Conservation (phyloP, 148 eudicot species). For the Heliamphora exappendiculata region DNA sequence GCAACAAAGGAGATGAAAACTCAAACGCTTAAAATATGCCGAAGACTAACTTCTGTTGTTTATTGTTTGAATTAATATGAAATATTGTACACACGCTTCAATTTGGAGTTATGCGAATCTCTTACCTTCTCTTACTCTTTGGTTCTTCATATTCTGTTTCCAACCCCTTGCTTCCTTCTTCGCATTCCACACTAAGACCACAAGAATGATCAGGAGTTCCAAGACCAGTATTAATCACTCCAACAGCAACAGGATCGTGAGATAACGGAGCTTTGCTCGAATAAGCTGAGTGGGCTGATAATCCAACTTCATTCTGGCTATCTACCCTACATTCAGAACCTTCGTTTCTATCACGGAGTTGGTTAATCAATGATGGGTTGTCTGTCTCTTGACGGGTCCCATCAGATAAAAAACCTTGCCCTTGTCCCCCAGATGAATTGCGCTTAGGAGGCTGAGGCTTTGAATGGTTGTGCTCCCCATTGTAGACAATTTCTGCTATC, state of each 20-base stretch:
- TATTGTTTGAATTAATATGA: not conserved
- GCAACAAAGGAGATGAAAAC: not conserved
- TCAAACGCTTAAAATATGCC: not conserved
- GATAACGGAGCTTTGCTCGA: conserved; percentile 15
- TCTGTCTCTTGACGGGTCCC: conserved; percentile 24
- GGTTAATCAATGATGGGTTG: conserved; percentile 18
- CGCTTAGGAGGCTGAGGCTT: conserved; percentile 57
- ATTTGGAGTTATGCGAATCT: not conserved
- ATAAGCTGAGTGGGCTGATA: conserved; percentile 16
- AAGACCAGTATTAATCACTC: conserved; percentile 15
- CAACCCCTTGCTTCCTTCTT: conserved; percentile 26
- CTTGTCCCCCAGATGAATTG: conserved; percentile 31
- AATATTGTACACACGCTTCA: not conserved
- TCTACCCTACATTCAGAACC: conserved; percentile 25
- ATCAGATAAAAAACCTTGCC: conserved; percentile 20
- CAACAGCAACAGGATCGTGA: conserved; percentile 20
- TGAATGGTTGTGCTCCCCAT: conserved; percentile 83
- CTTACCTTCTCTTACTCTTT: conserved; percentile 68
- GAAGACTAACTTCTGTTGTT: not conserved
- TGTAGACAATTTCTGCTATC: conserved; percentile 85
- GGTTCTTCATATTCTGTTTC: conserved; percentile 38
- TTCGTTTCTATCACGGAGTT: conserved; percentile 21
- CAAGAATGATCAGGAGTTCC: conserved; percentile 24
- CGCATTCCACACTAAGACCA: conserved; percentile 38
- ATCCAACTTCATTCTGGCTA: conserved; percentile 19